A percentile compares a stretch with the other conserved stretches of the same genome.
Conservation (phyloP, 345 rosid genomes). For the Lepidium aucheri region DNA sequence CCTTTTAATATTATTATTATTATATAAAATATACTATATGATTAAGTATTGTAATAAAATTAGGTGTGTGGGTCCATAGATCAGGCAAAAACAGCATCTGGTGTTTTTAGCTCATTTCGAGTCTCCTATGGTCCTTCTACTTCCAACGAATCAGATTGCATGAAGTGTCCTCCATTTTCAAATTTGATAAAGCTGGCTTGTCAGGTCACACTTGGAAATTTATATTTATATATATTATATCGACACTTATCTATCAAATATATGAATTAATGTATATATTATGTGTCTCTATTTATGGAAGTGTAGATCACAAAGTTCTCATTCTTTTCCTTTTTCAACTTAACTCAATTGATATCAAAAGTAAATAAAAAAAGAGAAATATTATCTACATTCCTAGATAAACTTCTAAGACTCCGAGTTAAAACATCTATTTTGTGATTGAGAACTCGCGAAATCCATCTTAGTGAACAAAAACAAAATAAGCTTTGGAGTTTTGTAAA, state of each 20-base stretch:
- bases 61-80: constrained; percentile 11
- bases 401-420: too few species aligned
- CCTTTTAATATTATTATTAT: background rate
- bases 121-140: constrained; percentile 12
- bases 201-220: constrained; percentile 15
- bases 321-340: too few species aligned
- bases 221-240: background rate
- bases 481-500: too few species aligned
- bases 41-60: background rate
- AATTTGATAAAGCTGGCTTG: constrained; percentile 19
- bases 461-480: too few species aligned
- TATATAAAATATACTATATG: too few species aligned
- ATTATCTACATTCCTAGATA: too few species aligned
- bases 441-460: too few species aligned
- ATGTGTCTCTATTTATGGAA: background rate
- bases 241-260: background rate
- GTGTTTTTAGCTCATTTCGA: constrained; percentile 25
- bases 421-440: too few species aligned
- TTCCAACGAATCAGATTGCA: constrained; percentile 10
- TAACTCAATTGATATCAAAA: too few species aligned
- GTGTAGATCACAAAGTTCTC: background rate
- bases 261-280: background rate
- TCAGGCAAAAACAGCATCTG: constrained; percentile 25
- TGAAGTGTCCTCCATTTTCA: constrained; percentile 27
- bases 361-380: too few species aligned